Evolutionary conservation across 768 basidiomycete species (phyloP), one percentile per base, ranked within the genome.

Genomic region (Tremella yokohamensis): DNA sequence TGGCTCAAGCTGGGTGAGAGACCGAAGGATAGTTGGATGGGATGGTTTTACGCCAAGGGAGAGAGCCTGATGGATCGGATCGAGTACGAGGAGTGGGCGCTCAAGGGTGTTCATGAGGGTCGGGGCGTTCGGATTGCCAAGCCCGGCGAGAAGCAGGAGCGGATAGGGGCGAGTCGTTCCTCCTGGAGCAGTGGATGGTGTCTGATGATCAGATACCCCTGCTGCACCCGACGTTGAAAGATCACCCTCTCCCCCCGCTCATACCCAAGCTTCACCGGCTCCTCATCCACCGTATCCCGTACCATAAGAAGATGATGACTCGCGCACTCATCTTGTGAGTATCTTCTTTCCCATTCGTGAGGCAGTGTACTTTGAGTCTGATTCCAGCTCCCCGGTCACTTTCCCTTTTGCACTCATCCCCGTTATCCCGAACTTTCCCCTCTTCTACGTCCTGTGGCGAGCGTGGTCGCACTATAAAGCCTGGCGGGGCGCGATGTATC

Each of bases 361-460:
- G 53, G 20, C 62, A 62, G 0, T 62, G 54, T 40, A 60, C 13
- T 12, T 38, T 2, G 51, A n/a, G 19, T 7, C 26, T 52, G 51
- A 52, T 26, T 7, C 40, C 61, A 62, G 73, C 24, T 47, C 61
- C 8, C 78, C 77, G 8, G n/a, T 76, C 42, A 76, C 75, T 1
- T 65, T 54, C 25, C 78, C 77, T 4, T 76, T 78, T 62, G 77
- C 73, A 9, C 61, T 77, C 45, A 61, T 78, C 42, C 77, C 78
- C 37, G 54, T 78, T 57, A 51, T 78, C 9, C 78, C 78, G 48
- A 77, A 78, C 61, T 75, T 66, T 59, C 77, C 77, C 9, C 58
- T 75, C 48, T 77, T 78, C 66, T 77, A 76, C 70, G 76, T 77
- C 26, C 65, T 77, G 2, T 78, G 76, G 74, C 62, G 78, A 44